phyloP scores from a whole-genome alignment of 148 eudicot species.

The Cornus florida region DNA sequence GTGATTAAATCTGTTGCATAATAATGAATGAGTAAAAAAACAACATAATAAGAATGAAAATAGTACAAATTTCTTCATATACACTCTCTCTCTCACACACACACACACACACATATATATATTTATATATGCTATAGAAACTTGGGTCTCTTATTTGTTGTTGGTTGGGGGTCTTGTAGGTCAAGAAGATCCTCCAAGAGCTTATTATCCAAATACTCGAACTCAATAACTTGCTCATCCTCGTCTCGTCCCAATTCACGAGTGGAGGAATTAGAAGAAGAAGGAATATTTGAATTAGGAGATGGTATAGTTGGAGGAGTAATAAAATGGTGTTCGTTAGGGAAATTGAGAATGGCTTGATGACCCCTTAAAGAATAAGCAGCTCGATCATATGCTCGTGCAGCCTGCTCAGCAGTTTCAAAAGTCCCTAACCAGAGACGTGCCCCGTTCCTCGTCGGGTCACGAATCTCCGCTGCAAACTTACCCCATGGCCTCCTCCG shows the following conservation, averaged over 20 bases:
- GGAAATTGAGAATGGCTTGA: conserved; percentile 25
- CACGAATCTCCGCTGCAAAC: conserved; percentile 23
- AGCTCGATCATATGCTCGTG: conserved; percentile 28
- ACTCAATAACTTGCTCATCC: conserved; percentile 25
- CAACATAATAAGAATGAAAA: too few relatives aligned
- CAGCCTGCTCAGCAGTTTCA: conserved; percentile 23
- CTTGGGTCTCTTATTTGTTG: not conserved
- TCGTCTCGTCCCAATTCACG: not conserved
- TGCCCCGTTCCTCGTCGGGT: conserved; percentile 14
- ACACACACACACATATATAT: too few relatives aligned
- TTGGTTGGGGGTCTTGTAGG: not conserved
- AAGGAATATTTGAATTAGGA: not conserved
- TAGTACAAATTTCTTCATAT: too few relatives aligned
- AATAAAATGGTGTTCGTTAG: not conserved
- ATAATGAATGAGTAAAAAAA: too few relatives aligned
- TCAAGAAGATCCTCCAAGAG: conserved; percentile 36
- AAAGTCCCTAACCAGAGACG: conserved; percentile 28
- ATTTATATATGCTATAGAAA: not conserved
- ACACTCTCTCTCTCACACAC: too few relatives aligned
- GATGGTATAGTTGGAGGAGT: not conserved
- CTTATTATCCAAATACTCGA: conserved; percentile 32
- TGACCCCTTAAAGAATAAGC: conserved; percentile 24
- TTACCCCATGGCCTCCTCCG: conserved; percentile 27
- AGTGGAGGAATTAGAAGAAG: not conserved
- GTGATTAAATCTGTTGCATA: too few relatives aligned